These are phyloP conservation scores for Inga leiocalycina DNA, from an alignment of 306 rosid species.

Conservation along the genomic window DNA sequence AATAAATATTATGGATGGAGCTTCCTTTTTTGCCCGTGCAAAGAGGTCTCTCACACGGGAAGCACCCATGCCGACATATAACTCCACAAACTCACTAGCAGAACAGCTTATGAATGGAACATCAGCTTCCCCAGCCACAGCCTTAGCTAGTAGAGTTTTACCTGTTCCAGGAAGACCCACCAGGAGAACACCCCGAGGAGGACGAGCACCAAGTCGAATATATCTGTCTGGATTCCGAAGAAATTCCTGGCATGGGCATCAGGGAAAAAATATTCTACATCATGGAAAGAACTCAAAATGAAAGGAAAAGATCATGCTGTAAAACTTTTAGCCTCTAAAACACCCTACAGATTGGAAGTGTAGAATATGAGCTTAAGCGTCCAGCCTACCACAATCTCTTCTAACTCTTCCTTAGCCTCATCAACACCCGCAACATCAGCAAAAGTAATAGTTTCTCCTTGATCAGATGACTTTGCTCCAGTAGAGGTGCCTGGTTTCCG, in stretches of 20 bases:
- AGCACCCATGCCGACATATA: slow-evolving; percentile 99
- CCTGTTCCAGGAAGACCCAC: slow-evolving; percentile 99
- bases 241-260: slow-evolving; percentile 80
- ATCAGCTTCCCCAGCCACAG: slow-evolving; percentile 98
- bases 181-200: slow-evolving; percentile 99
- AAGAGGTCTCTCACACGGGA: slow-evolving; percentile 99
- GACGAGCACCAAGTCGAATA: slow-evolving; percentile 93
- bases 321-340: slow-evolving; percentile 31
- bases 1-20: slow-evolving; percentile 91
- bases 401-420: slow-evolving; percentile 98
- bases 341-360: slow-evolving; percentile 29
- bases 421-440: slow-evolving; percentile 98
- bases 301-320: neutral
- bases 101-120: slow-evolving; percentile 98
- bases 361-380: slow-evolving; percentile 30
- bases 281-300: slow-evolving; percentile 24
- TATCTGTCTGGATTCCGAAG: slow-evolving; percentile 96
- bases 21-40: slow-evolving; percentile 98
- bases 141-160: slow-evolving; percentile 98
- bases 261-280: slow-evolving; percentile 34
- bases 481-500: slow-evolving; percentile 81
- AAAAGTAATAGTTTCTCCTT: slow-evolving; percentile 84
- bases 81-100: slow-evolving; percentile 98
- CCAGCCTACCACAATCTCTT: slow-evolving; percentile 96
- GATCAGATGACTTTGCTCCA: slow-evolving; percentile 76